phyloP scores from a whole-genome alignment of 208 protist genomes.

The Trypanosoma avium region DNA sequence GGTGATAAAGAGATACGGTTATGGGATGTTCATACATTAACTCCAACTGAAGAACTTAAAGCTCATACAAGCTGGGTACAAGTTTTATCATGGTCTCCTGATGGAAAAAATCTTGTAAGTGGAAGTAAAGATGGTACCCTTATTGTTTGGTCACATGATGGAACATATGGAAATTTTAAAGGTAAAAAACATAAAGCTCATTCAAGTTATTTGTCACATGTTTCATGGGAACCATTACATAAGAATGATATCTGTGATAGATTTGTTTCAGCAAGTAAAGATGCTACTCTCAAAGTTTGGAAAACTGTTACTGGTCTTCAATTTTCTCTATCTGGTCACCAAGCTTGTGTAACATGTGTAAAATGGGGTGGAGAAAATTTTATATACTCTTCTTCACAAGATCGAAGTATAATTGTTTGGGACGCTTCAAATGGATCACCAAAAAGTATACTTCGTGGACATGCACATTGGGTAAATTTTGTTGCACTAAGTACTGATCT shows the following conservation, averaged over 20 bases:
- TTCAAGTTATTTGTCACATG: conserved; percentile 93
- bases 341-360: conserved; percentile 95
- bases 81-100: conserved; percentile 95
- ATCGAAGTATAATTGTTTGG: conserved; percentile 97
- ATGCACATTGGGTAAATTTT: conserved; percentile 99
- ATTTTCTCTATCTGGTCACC: conserved; percentile 94
- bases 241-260: conserved; percentile 71
- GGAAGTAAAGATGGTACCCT: conserved; percentile 94
- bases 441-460: conserved; percentile 89
- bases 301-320: conserved; percentile 45
- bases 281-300: conserved; percentile 93
- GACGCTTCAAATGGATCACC: conserved; percentile 73
- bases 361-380: conserved; percentile 94
- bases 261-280: conserved; percentile 93
- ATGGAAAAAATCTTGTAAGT: conserved; percentile 91
- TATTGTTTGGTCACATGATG: conserved; percentile 91
- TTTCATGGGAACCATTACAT: conserved; percentile 97
- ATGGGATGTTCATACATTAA: conserved; percentile 97
- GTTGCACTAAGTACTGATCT: conserved; percentile 97
- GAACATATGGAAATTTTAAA: conserved; percentile 74
- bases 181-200: conserved; percentile 90
- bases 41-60: conserved; percentile 90
- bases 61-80: conserved; percentile 96
- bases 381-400: conserved; percentile 96
- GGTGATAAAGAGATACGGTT: conserved; percentile 97